phyloP scores from a whole-genome alignment of 306 rosid genomes.

The Vicia villosa region DNA sequence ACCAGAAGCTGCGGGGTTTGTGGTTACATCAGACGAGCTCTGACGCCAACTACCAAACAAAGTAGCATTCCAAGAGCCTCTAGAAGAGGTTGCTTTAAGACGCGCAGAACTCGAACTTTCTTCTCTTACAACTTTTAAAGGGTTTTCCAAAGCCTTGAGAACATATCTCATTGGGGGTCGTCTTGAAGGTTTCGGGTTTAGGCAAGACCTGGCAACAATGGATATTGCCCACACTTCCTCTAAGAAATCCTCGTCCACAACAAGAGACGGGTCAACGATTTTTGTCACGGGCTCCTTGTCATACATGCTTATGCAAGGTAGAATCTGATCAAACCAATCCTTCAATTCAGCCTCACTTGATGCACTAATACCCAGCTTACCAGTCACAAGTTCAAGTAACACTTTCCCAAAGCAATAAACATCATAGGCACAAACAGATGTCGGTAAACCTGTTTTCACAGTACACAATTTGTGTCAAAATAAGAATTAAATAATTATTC shows the following conservation, averaged over 20 bases:
- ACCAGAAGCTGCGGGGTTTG: slow-evolving; percentile 55
- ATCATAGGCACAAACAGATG: slow-evolving; percentile 75
- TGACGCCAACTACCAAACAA: slow-evolving; percentile 95
- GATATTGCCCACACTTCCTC: slow-evolving; percentile 99
- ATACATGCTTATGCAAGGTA: slow-evolving; percentile 68
- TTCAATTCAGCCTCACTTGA: slow-evolving; percentile 54
- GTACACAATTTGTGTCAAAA: slow-evolving; percentile 34
- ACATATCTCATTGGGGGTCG: slow-evolving; percentile 86
- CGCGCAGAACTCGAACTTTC: slow-evolving; percentile 73
- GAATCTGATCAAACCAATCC: slow-evolving; percentile 65
- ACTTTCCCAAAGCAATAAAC: slow-evolving; percentile 96
- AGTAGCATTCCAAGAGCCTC: slow-evolving; percentile 96
- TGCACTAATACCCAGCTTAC: slow-evolving; percentile 80
- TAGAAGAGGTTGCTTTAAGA: slow-evolving; percentile 73
- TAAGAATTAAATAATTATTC: slow-evolving; percentile 10
- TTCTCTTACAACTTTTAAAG: slow-evolving; percentile 91
- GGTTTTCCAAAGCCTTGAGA: slow-evolving; percentile 91
- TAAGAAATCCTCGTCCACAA: slow-evolving; percentile 84
- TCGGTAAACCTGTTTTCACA: slow-evolving; percentile 64
- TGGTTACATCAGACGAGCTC: slow-evolving; percentile 66
- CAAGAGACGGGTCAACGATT: slow-evolving; percentile 80
- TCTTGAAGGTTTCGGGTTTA: slow-evolving; percentile 83
- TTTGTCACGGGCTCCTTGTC: slow-evolving; percentile 83
- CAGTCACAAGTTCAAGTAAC: slow-evolving; percentile 87
- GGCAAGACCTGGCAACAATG: slow-evolving; percentile 89